These are phyloP conservation scores for Vigna radiata DNA, from an alignment of 306 rosid species.

Conservation along the genomic window DNA sequence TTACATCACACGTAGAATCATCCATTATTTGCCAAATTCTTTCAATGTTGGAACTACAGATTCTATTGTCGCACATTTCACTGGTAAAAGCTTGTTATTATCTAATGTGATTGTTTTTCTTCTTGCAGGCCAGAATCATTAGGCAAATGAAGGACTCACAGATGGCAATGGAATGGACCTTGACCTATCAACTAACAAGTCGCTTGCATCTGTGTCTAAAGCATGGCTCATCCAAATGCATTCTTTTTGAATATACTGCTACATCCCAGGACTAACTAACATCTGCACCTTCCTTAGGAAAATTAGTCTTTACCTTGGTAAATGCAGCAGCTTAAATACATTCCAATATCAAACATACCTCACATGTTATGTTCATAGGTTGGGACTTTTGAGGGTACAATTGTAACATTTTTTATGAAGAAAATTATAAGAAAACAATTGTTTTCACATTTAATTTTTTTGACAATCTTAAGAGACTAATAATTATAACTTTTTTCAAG, in stretches of 20 bases:
- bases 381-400: background rate
- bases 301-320: background rate
- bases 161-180: conserved; percentile 92
- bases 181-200: conserved; percentile 86
- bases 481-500: background rate
- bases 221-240: conserved; percentile 71
- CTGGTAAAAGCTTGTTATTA: background rate
- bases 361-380: background rate
- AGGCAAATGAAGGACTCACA: conserved; percentile 94
- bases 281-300: background rate
- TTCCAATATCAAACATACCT: background rate
- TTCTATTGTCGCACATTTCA: conserved; percentile 2
- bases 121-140: conserved; percentile 72
- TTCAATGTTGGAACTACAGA: conserved; percentile 3
- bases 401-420: background rate
- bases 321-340: background rate
- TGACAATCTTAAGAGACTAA: background rate
- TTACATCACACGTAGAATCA: conserved; percentile 17
- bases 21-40: background rate
- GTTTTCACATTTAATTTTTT: background rate
- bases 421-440: background rate
- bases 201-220: conserved; percentile 81
- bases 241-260: conserved; percentile 83
- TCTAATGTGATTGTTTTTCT: conserved; percentile 26
- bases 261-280: conserved; percentile 65